Percentiles rank a stretch among this genome's conserved stretches.
phyloP scores from a whole-genome alignment of 116 monocot species.

The Posidonia oceanica region DNA sequence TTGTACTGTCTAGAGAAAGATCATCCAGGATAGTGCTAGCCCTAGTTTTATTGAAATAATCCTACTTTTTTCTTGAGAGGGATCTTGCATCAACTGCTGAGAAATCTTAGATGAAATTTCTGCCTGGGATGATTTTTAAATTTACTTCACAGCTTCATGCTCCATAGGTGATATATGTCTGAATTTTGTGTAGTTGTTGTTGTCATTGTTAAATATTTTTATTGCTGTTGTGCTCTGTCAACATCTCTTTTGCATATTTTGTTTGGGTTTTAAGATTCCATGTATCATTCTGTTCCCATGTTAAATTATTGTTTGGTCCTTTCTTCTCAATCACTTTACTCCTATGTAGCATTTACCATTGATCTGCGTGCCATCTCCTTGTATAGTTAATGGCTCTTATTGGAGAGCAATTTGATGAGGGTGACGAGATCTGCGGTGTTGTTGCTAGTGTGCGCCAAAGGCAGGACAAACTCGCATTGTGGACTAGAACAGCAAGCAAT shows the following conservation, averaged over 20 bases:
- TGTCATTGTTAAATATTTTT: not conserved
- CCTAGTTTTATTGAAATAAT: too few relatives aligned
- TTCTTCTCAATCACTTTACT: not conserved
- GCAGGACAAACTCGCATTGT: constrained; percentile 83
- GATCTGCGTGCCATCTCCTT: not conserved
- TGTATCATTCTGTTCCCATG: not conserved
- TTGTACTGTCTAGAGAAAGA: too few relatives aligned
- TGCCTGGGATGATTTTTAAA: too few relatives aligned
- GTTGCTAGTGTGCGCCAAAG: constrained; percentile 90
- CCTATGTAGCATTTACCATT: too few relatives aligned
- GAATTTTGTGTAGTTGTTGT: too few relatives aligned
- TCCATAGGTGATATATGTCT: too few relatives aligned
- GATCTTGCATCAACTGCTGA: too few relatives aligned
- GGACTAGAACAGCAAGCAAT: constrained; percentile 90
- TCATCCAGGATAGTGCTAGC: too few relatives aligned
- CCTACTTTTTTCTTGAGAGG: too few relatives aligned
- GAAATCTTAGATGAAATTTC: too few relatives aligned
- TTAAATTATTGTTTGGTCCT: not conserved
- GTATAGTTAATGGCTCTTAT: constrained; percentile 91
- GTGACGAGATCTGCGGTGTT: constrained; percentile 91
- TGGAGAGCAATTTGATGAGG: constrained; percentile 97
- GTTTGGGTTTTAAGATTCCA: not conserved
- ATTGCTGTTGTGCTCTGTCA: not conserved
- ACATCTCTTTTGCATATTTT: not conserved
- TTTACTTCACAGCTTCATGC: too few relatives aligned